These are phyloP conservation scores for Coniophora puteana DNA, from an alignment of 1,284 basidiomycete genomes.

Conservation along the genomic window DNA sequence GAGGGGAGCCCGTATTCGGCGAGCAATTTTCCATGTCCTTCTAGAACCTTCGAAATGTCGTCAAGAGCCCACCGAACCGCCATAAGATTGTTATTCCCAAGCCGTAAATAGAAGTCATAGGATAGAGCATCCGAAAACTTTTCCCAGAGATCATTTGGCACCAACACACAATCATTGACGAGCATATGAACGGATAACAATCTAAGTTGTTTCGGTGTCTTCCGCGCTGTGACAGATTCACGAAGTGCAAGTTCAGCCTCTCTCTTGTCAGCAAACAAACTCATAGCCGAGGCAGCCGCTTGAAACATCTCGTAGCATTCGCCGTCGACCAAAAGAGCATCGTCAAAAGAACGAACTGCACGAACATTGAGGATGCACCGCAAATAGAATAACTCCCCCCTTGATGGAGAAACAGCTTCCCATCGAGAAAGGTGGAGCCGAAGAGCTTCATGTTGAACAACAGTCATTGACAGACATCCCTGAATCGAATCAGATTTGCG, in stretches of 20 bases:
- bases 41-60: conserved; percentile 9
- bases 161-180: conserved; percentile 25
- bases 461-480: conserved; percentile 20
- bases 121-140: conserved; percentile 19
- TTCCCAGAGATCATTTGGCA: conserved; percentile 24
- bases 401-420: conserved; percentile 20
- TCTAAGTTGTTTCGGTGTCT: conserved; percentile 30
- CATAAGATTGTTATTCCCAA: conserved; percentile 10
- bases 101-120: conserved; percentile 21
- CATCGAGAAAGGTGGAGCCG: conserved; percentile 22
- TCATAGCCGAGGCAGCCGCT: conserved; percentile 23
- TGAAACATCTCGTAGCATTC: conserved; percentile 20
- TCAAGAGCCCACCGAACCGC: conserved; percentile 7
- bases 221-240: conserved; percentile 27
- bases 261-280: conserved; percentile 24
- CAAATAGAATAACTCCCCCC: conserved; percentile 33
- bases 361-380: conserved; percentile 20
- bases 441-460: conserved; percentile 12
- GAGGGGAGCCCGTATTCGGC: conserved; percentile 25
- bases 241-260: conserved; percentile 26
- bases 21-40: conserved; percentile 16
- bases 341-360: conserved; percentile 18
- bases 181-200: conserved; percentile 32
- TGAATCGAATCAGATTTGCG: neutral
- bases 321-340: conserved; percentile 21